A percentile compares a stretch with the other conserved stretches of the same genome.
These are phyloP conservation scores for Otatea glauca DNA, from an alignment of 176 grass and related monocot genomes.

Conservation along the genomic window DNA sequence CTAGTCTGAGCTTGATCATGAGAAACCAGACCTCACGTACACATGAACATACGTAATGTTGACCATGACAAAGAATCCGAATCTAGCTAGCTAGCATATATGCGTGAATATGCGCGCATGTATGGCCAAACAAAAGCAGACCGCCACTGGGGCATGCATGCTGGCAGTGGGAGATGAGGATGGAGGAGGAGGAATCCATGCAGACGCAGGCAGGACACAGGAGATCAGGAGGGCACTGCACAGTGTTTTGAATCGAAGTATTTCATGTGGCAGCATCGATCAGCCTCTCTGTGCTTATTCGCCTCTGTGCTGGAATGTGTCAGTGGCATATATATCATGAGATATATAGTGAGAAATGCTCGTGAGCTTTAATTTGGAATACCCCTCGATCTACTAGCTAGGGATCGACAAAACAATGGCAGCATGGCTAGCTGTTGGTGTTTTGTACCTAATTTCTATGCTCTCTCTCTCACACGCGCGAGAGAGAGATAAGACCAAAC, in stretches of 20 bases:
- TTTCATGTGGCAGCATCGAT: slow-evolving; percentile 16
- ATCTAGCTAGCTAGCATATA: background rate
- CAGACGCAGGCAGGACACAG: too few relatives aligned
- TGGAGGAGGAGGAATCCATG: background rate
- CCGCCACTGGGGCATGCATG: slow-evolving; percentile 5
- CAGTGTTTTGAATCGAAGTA: slow-evolving; percentile 38
- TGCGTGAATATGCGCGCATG: background rate
- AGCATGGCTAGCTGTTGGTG: background rate
- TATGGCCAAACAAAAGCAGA: slow-evolving; percentile 39
- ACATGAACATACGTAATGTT: background rate
- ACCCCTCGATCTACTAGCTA: background rate
- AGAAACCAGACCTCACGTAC: background rate
- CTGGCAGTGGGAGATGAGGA: background rate
- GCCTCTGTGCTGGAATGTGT: slow-evolving; percentile 31
- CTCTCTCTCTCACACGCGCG: background rate
- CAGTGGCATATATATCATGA: slow-evolving; percentile 26
- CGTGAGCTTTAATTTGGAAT: background rate
- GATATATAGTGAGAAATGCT: slow-evolving; percentile 8
- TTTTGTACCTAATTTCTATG: background rate
- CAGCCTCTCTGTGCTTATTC: too few relatives aligned
- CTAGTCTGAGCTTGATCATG: background rate
- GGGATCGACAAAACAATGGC: background rate
- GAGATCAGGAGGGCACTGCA: slow-evolving; percentile 13
- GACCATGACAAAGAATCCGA: background rate
- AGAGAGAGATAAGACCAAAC: background rate